Conservation (phyloP, 2,329 filamentous ascomycete species). For the Pseudogymnoascus sp. region DNA sequence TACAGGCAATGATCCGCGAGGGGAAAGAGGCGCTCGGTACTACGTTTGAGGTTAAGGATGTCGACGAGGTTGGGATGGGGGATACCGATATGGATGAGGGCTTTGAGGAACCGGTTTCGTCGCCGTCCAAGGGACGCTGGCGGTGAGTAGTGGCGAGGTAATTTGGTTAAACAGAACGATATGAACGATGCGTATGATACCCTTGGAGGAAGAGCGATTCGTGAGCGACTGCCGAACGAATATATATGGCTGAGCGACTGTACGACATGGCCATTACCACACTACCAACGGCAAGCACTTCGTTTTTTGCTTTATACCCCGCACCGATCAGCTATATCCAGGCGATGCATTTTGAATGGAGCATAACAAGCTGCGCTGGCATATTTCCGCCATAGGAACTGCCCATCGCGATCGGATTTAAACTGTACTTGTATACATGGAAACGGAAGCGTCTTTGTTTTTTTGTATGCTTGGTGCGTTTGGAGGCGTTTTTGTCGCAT, state of each 20-base stretch:
- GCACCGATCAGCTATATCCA: background rate
- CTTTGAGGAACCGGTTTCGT: background rate
- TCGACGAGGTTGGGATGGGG: conserved; percentile 5
- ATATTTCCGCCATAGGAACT: background rate
- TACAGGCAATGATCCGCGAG: conserved; percentile 82
- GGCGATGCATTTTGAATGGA: background rate
- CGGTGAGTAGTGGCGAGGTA: background rate
- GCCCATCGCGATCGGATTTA: background rate
- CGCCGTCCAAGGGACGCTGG: background rate
- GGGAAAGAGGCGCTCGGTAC: conserved; percentile 80
- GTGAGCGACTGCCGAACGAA: background rate
- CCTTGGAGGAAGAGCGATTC: background rate
- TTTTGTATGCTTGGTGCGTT: background rate
- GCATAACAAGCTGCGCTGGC: background rate
- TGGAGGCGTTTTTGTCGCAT: background rate
- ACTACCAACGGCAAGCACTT: background rate
- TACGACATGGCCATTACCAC: background rate
- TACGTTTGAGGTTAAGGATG: conserved; percentile 53
- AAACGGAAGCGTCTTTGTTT: background rate
- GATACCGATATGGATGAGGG: conserved; percentile 7
- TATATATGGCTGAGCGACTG: background rate
- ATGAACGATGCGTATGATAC: conserved; percentile 7
- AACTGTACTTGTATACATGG: conserved; percentile 7
- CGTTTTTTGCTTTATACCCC: background rate
- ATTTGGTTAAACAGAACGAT: background rate